Evolutionary conservation across 202 grass and related monocot species (phyloP), one percentile per base, ranked within the genome.

Genomic region (Setaria italica): DNA sequence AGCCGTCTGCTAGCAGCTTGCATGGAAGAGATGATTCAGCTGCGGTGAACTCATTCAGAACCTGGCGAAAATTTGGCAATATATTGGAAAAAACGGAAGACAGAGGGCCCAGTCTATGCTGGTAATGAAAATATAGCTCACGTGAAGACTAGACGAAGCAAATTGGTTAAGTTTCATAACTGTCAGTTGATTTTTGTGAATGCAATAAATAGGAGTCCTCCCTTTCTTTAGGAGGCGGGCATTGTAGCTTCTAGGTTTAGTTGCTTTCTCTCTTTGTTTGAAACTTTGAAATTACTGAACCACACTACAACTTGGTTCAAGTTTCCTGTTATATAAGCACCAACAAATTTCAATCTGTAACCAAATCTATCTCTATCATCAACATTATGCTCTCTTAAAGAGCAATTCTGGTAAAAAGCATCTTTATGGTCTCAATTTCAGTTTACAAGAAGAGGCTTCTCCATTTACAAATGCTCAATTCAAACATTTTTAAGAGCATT

Each of bases 21-120:
- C 91, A 91, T 71, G 91, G 88, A 58, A 89, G 84, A 85, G 67
- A 80, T 82, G 75, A 47, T 83, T 92, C 88, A 90, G 92, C 84
- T 75, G 90, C 88, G 82, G 86, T 87, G 83, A 94, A 99, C 85
- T 99, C 97, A 83, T 99, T 99, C 67, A 94, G 88, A 88, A 99
- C 97, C 93, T 99, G 88, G 68, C 73, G 90, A 89, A 80, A 76
- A 70, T 74, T 78, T 80, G 70, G 90, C 79, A 92, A 80, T 69
- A 79, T 67, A 63, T 87, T 88, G 76, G 58, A 73, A 78, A 86
- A 86, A 93, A 73, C 12, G 12, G 48, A 72, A 70, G 43, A 20
- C 32, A 30, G 14, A 9, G 6, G 21, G 7, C 48, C 72, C 74
- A 63, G 14, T 76, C 70, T 17, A 16, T 37, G 32, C 0, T 10